Conservation (phyloP, 2,329 filamentous ascomycete genomes). For the Penicillium sp. region DNA sequence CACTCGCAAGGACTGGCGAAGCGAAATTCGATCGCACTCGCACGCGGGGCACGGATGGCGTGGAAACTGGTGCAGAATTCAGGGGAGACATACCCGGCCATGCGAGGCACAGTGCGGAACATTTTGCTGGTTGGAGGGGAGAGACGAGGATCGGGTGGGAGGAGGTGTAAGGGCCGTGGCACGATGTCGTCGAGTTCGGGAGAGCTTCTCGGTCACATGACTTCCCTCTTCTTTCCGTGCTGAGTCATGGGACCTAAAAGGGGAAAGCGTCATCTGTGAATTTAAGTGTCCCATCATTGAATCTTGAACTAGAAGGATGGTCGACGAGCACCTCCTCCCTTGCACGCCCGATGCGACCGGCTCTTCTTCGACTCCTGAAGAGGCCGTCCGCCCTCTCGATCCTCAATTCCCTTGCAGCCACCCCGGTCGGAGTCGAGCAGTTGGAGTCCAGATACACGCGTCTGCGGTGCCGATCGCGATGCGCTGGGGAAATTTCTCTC, state of each 20-base stretch:
- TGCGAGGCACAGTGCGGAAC: conserved; percentile 43
- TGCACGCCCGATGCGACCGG: conserved; percentile 40
- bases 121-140: conserved; percentile 36
- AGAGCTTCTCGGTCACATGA: conserved; percentile 31
- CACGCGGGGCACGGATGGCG: not conserved
- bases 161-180: conserved; percentile 26
- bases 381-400: conserved; percentile 42
- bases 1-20: conserved; percentile 4
- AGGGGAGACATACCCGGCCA: conserved; percentile 41
- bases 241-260: conserved; percentile 15
- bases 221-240: conserved; percentile 30
- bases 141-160: conserved; percentile 25
- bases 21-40: conserved; percentile 22
- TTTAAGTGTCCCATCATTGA: not conserved
- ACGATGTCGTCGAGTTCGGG: conserved; percentile 29
- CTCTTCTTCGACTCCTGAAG: conserved; percentile 44
- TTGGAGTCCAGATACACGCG: conserved; percentile 28
- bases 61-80: not conserved
- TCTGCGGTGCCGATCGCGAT: conserved; percentile 28
- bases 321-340: conserved; percentile 17
- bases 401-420: conserved; percentile 33
- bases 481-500: conserved; percentile 1
- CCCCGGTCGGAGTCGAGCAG: conserved; percentile 34
- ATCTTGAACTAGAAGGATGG: conserved; percentile 25
- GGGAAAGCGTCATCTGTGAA: conserved; percentile 17